These are phyloP conservation scores for Rhypophila decipiens DNA, from an alignment of 495 filamentous ascomycete species.

Conservation along the genomic window DNA sequence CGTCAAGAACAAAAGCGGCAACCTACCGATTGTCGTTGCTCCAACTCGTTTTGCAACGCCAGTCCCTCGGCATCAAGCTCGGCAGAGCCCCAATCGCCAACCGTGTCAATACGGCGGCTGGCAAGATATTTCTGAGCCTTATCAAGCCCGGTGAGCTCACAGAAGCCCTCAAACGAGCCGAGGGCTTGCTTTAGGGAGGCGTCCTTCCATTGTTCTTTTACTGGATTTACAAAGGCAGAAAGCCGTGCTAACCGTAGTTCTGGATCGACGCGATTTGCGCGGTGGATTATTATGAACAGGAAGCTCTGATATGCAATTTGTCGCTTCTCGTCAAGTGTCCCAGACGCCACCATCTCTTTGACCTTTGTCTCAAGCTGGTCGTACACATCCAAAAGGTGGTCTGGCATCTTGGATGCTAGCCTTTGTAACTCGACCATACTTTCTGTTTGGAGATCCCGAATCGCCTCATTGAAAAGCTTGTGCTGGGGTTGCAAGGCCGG, in stretches of 20 bases:
- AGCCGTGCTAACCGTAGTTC: conserved; percentile 58
- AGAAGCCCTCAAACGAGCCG: conserved; percentile 73
- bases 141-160: conserved; percentile 68
- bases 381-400: conserved; percentile 82
- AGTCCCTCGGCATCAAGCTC: conserved; percentile 74
- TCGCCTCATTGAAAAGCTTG: conserved; percentile 77
- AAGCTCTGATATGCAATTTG: conserved; percentile 63
- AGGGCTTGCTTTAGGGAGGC: conserved; percentile 59
- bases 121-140: conserved; percentile 75
- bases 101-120: conserved; percentile 61
- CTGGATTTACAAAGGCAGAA: conserved; percentile 65
- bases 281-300: conserved; percentile 90
- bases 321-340: conserved; percentile 67
- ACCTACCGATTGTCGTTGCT: conserved; percentile 62
- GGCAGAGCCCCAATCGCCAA: conserved; percentile 76
- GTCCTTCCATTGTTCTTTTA: conserved; percentile 75
- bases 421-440: conserved; percentile 82
- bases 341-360: conserved; percentile 66
- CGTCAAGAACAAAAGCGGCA: neutral
- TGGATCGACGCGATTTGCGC: conserved; percentile 66
- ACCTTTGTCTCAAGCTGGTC: conserved; percentile 78
- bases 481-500: conserved; percentile 61
- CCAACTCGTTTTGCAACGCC: conserved; percentile 66
- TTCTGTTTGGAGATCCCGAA: conserved; percentile 76
- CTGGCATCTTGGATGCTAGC: conserved; percentile 82